A percentile compares a stretch with the other conserved stretches of the same genome.
Evolutionary conservation across 805 yeast species (phyloP).

Genomic region (Pichia scutulata): DNA sequence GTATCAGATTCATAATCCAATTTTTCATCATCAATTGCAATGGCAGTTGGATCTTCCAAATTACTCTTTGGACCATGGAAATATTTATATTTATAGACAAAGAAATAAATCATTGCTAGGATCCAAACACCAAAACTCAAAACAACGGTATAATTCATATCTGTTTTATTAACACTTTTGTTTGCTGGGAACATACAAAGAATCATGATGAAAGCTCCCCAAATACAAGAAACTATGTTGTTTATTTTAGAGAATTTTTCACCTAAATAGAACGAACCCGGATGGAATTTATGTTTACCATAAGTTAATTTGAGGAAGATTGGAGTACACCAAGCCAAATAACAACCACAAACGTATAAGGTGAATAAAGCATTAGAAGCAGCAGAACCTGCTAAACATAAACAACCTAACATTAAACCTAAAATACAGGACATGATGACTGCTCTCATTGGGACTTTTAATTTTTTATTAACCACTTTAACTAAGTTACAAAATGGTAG

Average conservation of each 20-base stretch:
- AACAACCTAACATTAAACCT: constrained; percentile 32
- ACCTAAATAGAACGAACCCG: constrained; percentile 39
- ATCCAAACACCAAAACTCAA: constrained; percentile 41
- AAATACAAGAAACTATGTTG: constrained; percentile 28
- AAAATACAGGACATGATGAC: constrained; percentile 33
- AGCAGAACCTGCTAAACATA: constrained; percentile 34
- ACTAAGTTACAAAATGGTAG: constrained; percentile 37
- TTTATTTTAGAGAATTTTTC: constrained; percentile 25
- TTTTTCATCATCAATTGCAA: background rate
- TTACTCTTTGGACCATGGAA: constrained; percentile 47
- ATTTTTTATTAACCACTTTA: constrained; percentile 34
- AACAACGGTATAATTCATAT: constrained; percentile 31
- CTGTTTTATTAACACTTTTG: constrained; percentile 13
- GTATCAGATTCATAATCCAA: background rate
- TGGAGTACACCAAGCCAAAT: constrained; percentile 39
- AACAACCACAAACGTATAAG: constrained; percentile 37
- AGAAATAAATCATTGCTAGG: constrained; percentile 44
- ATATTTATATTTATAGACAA: constrained; percentile 35
- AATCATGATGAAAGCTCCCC: constrained; percentile 25
- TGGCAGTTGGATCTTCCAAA: constrained; percentile 3
- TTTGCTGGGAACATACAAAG: constrained; percentile 36
- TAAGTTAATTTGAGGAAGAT: constrained; percentile 33
- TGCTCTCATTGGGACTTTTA: constrained; percentile 39
- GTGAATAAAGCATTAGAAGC: constrained; percentile 44
- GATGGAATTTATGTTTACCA: constrained; percentile 34